Evolutionary conservation across 148 eudicot species (phyloP).

Genomic region (Silene uniflora): DNA sequence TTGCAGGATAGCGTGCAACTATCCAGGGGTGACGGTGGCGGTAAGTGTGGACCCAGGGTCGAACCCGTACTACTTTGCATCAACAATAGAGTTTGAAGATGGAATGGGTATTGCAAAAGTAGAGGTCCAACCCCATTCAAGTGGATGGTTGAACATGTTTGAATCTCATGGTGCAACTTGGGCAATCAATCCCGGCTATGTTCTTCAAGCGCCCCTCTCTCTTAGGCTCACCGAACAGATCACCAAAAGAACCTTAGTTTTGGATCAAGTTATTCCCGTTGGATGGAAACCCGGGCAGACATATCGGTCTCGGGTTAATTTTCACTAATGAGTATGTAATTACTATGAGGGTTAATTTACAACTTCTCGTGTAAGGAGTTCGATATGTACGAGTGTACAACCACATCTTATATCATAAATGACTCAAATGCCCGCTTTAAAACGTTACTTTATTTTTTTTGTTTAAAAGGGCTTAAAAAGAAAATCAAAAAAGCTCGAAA

Average conservation of each 20-base stretch:
- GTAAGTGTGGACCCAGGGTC: slow-evolving; percentile 56
- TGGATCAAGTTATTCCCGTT: slow-evolving; percentile 49
- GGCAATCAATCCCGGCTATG: slow-evolving; percentile 31
- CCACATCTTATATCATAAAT: too few species aligned
- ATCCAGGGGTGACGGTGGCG: slow-evolving; percentile 36
- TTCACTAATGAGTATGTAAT: slow-evolving; percentile 12
- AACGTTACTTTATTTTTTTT: too few species aligned
- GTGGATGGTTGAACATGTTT: slow-evolving; percentile 39
- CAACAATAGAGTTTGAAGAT: slow-evolving; percentile 36
- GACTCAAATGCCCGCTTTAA: too few species aligned
- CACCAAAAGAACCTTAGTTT: slow-evolving; percentile 31
- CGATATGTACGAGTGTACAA: too few species aligned
- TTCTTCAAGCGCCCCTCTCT: slow-evolving; percentile 47
- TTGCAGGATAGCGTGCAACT: slow-evolving; percentile 51
- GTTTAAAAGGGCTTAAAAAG: too few species aligned
- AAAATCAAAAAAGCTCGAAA: too few species aligned
- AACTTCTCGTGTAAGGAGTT: background rate
- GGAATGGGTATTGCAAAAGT: slow-evolving; percentile 48
- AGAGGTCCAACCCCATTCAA: slow-evolving; percentile 33
- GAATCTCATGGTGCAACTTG: slow-evolving; percentile 56
- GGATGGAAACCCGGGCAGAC: slow-evolving; percentile 51
- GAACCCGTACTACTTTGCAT: slow-evolving; percentile 46
- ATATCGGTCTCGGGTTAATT: slow-evolving; percentile 61
- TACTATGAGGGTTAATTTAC: background rate
- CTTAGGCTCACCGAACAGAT: slow-evolving; percentile 34